Evolutionary conservation across 768 basidiomycete genomes (phyloP).

Genomic region (Asterophora lycoperdoides): DNA sequence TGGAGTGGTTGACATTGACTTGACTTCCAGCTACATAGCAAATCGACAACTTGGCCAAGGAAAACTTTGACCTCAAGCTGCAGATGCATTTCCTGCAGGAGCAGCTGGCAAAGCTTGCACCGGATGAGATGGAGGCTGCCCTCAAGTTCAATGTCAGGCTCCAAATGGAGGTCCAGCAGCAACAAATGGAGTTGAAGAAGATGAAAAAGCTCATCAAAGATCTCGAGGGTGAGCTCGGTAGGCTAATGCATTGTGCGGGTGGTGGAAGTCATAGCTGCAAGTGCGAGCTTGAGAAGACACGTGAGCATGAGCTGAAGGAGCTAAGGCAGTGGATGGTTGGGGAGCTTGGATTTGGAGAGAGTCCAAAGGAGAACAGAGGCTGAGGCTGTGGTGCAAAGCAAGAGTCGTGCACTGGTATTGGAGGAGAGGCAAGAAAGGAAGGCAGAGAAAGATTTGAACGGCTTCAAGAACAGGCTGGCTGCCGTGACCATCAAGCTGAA

Average conservation of each 20-base stretch:
- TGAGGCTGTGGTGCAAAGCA: constrained; percentile 63
- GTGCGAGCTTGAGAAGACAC: constrained; percentile 72
- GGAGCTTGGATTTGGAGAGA: constrained; percentile 62
- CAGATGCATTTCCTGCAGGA: constrained; percentile 96
- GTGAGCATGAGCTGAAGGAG: constrained; percentile 66
- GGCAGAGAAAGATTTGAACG: constrained; percentile 72
- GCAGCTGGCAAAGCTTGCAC: constrained; percentile 81
- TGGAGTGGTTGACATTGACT: not conserved
- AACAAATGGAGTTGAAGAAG: constrained; percentile 88
- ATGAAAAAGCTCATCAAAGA: constrained; percentile 85
- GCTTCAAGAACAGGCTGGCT: constrained; percentile 70
- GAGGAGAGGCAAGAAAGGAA: constrained; percentile 74
- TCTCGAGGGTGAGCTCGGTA: constrained; percentile 75
- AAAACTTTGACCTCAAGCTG: constrained; percentile 95
- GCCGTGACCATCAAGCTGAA: constrained; percentile 79
- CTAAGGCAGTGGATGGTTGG: constrained; percentile 48
- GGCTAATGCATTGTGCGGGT: constrained; percentile 52
- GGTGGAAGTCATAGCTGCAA: constrained; percentile 46
- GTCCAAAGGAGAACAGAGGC: constrained; percentile 57
- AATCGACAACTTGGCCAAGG: constrained; percentile 92
- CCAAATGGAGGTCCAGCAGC: constrained; percentile 88
- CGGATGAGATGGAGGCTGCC: constrained; percentile 88
- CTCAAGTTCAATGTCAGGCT: constrained; percentile 91
- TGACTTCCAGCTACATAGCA: constrained; percentile 53
- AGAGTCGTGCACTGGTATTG: constrained; percentile 65